phyloP scores from a whole-genome alignment of 805 yeast species.

The Cyberlindnera saturnus region DNA sequence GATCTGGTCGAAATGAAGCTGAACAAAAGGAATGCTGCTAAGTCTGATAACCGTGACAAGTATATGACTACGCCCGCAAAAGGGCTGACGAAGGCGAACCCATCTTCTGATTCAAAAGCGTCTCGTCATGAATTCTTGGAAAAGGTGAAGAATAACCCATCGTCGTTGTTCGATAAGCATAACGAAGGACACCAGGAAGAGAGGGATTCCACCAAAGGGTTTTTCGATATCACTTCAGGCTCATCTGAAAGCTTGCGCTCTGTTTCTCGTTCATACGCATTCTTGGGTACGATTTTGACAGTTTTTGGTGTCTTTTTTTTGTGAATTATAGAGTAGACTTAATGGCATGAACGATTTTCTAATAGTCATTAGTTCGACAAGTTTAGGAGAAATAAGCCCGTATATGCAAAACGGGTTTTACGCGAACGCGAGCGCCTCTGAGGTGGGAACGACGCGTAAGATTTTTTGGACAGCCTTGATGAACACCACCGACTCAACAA shows the following conservation, averaged over 20 bases:
- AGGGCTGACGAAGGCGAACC: neutral
- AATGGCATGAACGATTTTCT: no score
- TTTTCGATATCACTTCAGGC: constrained; percentile 5
- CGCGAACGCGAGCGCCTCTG: no score
- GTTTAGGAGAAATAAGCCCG: no score
- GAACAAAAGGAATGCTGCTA: neutral
- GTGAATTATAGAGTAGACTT: no score
- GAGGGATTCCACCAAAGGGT: neutral
- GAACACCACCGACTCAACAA: no score
- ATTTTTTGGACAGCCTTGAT: neutral
- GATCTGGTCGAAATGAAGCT: no score
- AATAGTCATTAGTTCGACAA: no score
- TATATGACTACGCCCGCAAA: neutral
- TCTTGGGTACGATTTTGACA: neutral
- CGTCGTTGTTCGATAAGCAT: constrained; percentile 5
- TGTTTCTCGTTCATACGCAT: neutral
- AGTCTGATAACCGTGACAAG: neutral
- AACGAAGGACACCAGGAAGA: neutral
- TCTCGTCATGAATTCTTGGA: constrained; percentile 2
- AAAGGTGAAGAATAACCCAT: constrained; percentile 10
- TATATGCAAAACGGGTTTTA: no score
- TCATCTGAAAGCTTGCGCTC: neutral
- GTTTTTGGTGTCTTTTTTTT: no score
- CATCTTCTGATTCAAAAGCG: neutral
- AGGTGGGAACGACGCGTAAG: constrained; percentile 2